Evolutionary conservation across 1,284 basidiomycete species (phyloP), one percentile per base, ranked within the genome.

Genomic region (Ganoderma boninense): DNA sequence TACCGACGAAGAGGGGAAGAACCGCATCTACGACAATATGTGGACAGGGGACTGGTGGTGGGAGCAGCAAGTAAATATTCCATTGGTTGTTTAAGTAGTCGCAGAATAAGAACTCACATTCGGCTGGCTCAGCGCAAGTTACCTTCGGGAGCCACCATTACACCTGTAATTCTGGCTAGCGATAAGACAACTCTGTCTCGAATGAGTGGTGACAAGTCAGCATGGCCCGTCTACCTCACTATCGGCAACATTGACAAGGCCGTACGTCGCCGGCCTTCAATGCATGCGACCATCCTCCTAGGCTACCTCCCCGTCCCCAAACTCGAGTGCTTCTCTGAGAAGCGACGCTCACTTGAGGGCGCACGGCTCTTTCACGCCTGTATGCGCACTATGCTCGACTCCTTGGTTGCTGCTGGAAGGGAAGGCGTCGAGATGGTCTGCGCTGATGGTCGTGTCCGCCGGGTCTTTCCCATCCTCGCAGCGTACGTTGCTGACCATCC

Each of bases 141-240:
- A 13, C 79, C 79, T 4, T 20, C 68, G 13, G 80, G 79, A 20
- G 77, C 77, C 4, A 81, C 80, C 2, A 71, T 84, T 42, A 75
- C 75, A 2, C 81, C 82, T 0, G 56, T 84, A 3, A 84, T 85
- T 38, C 69, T 85, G 0, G 74, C 81, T 4, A 81, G 83, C 0
- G 82, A 85, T 69, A 83, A 85, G 69, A 85, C 83, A 11, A 40
- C 40, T 40, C 40, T 40, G 6, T 40, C 40, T 40, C 40, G 40
- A 40, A 40, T 40, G 11, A 40, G n/a, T n/a, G n/a, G n/a, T n/a
- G n/a, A n/a, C n/a, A n/a, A n/a, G n/a, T n/a, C n/a, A n/a, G n/a
- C n/a, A n/a, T n/a, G n/a, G n/a, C n/a, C n/a, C n/a, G n/a, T n/a
- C n/a, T n/a, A n/a, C n/a, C n/a, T n/a, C n/a, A n/a, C n/a, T n/a